Evolutionary conservation across 371 early-diverging fungal species (phyloP).

Genomic region (Sporodiniella umbellata): DNA sequence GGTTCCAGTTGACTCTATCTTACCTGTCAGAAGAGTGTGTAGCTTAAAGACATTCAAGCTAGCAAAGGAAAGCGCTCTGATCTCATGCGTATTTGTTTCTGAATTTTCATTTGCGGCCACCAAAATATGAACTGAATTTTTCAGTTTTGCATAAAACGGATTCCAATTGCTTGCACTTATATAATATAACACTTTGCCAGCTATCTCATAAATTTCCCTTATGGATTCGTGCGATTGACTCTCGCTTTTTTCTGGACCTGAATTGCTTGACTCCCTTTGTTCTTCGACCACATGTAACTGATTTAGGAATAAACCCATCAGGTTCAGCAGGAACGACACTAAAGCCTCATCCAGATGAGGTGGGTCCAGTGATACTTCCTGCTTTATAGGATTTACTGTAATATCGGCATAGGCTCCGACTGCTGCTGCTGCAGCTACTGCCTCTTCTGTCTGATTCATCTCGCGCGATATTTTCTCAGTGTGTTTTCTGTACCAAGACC

Average conservation of each 20-base stretch:
- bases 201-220: slow-evolving; percentile 53
- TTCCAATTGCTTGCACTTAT: slow-evolving; percentile 81
- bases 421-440: slow-evolving; percentile 20
- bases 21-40: slow-evolving; percentile 32
- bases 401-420: slow-evolving; percentile 9
- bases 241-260: slow-evolving; percentile 18
- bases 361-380: slow-evolving; percentile 47
- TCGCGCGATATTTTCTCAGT: slow-evolving; percentile 15
- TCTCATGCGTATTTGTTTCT: slow-evolving; percentile 26
- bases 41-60: slow-evolving; percentile 21
- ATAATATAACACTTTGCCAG: slow-evolving; percentile 72
- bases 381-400: background rate
- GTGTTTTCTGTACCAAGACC: slow-evolving; percentile 60
- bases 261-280: slow-evolving; percentile 30
- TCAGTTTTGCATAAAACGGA: slow-evolving; percentile 65
- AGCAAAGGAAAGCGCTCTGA: slow-evolving; percentile 33
- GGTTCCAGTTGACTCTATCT: background rate
- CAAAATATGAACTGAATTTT: slow-evolving; percentile 23
- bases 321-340: slow-evolving; percentile 60
- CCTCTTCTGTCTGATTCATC: slow-evolving; percentile 15
- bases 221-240: slow-evolving; percentile 37
- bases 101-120: slow-evolving; percentile 21
- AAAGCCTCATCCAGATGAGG: slow-evolving; percentile 74
- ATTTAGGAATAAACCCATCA: slow-evolving; percentile 61
- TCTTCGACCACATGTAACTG: slow-evolving; percentile 41